Evolutionary conservation across 306 rosid genomes (phyloP).

Genomic region (Prunus salicina): DNA sequence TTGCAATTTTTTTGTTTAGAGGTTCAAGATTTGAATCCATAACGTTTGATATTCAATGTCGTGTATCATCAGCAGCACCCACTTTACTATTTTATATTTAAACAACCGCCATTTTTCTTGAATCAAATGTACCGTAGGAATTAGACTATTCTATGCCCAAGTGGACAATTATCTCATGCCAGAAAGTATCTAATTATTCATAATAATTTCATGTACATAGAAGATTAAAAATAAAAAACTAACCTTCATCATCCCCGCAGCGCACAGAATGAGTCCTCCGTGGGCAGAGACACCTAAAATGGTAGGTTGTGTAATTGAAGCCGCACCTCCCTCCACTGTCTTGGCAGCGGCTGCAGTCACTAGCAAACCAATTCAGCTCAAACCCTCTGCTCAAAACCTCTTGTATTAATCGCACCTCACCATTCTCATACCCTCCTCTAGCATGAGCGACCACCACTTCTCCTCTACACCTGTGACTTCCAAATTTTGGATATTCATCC

Average conservation of each 20-base stretch:
- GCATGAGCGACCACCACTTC: conserved; percentile 1
- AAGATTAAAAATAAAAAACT: background rate
- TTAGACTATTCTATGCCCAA: background rate
- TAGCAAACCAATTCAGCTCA: conserved; percentile 40
- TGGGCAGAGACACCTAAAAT: conserved; percentile 48
- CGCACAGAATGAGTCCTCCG: conserved; percentile 47
- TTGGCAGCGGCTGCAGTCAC: conserved; percentile 30
- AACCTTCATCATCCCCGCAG: conserved; percentile 39
- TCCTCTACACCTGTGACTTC: conserved; percentile 11
- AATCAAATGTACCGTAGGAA: background rate
- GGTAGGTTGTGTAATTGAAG: background rate
- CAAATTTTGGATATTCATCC: background rate
- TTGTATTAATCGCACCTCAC: background rate
- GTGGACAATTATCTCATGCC: background rate
- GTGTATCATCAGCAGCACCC: background rate
- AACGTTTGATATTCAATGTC: background rate
- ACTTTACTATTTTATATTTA: background rate
- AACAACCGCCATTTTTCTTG: background rate
- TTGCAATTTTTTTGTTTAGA: background rate
- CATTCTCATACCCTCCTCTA: background rate
- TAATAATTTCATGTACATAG: background rate
- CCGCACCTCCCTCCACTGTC: conserved; percentile 50
- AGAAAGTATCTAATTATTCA: background rate
- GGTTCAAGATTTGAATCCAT: background rate
- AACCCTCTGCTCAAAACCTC: conserved; percentile 49